Percentiles rank a stretch among this genome's conserved stretches.
Evolutionary conservation across 139 green algal genomes (phyloP).

Genomic region (Asterochloris sp.): DNA sequence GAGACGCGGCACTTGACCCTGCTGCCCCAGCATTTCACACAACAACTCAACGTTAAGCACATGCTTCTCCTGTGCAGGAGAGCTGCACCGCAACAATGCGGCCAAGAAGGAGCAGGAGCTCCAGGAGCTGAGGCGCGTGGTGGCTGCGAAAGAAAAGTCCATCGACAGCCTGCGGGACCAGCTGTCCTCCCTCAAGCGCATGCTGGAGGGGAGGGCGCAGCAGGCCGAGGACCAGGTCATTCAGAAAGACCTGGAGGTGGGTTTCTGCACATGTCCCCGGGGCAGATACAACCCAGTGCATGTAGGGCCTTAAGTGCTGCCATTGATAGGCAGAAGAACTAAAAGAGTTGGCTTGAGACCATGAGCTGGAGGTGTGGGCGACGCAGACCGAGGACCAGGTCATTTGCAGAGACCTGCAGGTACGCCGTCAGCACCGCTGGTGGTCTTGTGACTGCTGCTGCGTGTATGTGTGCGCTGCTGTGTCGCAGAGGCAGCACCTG

Average conservation of each 20-base stretch:
- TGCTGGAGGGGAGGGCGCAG: slow-evolving; percentile 36
- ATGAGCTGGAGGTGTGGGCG: too few species aligned
- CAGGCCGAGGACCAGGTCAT: background rate
- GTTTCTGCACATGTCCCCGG: too few species aligned
- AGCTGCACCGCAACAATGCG: slow-evolving; percentile 31
- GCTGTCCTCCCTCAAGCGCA: slow-evolving; percentile 42
- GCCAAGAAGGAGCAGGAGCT: slow-evolving; percentile 15
- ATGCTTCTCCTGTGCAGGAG: slow-evolving; percentile 23
- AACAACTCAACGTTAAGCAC: background rate
- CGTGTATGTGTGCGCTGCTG: background rate
- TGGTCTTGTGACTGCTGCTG: background rate
- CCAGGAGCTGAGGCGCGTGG: slow-evolving; percentile 43
- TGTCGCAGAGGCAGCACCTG: background rate
- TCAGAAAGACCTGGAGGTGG: background rate
- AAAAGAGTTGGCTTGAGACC: too few species aligned
- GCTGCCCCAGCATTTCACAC: background rate
- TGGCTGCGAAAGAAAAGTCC: slow-evolving; percentile 41
- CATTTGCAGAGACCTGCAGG: too few species aligned
- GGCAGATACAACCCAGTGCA: too few species aligned
- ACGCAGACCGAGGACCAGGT: too few species aligned
- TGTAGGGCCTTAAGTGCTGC: too few species aligned
- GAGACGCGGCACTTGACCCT: background rate
- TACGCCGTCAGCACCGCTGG: too few species aligned
- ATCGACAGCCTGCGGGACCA: slow-evolving; percentile 48
- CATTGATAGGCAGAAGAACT: too few species aligned